These are phyloP conservation scores for Cyclospora cayetanensis DNA, from an alignment of 169 alveolate species.

Conservation along the genomic window DNA sequence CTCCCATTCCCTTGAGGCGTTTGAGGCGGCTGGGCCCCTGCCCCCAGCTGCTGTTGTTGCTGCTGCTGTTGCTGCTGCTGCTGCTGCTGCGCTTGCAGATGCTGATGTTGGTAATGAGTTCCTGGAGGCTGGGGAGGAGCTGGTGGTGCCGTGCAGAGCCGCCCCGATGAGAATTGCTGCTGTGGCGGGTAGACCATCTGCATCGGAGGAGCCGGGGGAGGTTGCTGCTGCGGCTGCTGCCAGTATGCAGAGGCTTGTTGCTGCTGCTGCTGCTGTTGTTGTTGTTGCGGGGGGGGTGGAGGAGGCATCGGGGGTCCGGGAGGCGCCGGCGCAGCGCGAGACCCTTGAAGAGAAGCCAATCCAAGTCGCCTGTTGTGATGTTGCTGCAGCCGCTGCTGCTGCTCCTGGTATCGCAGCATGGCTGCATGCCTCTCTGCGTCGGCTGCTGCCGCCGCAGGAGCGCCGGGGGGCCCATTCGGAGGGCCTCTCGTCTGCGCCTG, in stretches of 20 bases:
- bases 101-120: neutral
- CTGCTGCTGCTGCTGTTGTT: too few species aligned
- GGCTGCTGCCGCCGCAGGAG: neutral
- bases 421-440: neutral
- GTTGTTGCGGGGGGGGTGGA: too few species aligned
- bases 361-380: neutral
- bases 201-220: neutral
- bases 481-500: neutral
- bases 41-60: neutral
- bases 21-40: neutral
- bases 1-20: neutral
- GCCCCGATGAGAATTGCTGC: neutral
- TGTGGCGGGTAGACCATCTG: neutral
- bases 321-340: neutral
- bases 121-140: neutral
- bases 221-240: neutral
- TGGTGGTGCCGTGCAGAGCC: neutral
- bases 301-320: neutral
- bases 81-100: neutral
- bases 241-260: neutral
- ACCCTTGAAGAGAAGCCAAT: neutral
- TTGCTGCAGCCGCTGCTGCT: neutral
- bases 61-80: conserved; percentile 23
- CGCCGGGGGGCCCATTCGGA: neutral
- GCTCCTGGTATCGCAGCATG: neutral